A percentile compares a stretch with the other conserved stretches of the same genome.
These are phyloP conservation scores for Myxozyma vanderwaltii DNA, from an alignment of 805 yeast species.

Conservation along the genomic window DNA sequence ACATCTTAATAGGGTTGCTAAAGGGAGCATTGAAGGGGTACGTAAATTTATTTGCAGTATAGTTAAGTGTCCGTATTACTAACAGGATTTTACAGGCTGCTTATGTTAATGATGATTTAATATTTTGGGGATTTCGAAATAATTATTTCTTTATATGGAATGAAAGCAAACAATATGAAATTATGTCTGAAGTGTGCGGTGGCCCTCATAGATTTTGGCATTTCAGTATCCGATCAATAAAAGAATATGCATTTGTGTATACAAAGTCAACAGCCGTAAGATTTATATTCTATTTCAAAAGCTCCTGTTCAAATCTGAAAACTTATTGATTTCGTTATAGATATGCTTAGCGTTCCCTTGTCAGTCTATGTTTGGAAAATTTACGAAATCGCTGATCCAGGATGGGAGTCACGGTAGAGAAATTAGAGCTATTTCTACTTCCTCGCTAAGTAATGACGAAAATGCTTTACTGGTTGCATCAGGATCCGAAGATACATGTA, in stretches of 20 bases:
- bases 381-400: conserved; percentile 41
- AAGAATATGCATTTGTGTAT: conserved; percentile 53
- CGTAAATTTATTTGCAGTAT: not conserved
- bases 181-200: conserved; percentile 75
- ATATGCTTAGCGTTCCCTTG: not conserved
- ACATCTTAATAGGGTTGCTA: conserved; percentile 64
- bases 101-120: conserved; percentile 47
- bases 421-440: conserved; percentile 70
- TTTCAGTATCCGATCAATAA: conserved; percentile 41
- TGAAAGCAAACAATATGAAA: conserved; percentile 72
- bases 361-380: not conserved
- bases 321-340: conserved; percentile 4
- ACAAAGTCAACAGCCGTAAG: conserved; percentile 51
- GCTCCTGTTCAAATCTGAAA: not conserved
- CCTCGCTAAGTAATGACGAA: conserved; percentile 41
- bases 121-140: conserved; percentile 81
- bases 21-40: conserved; percentile 80
- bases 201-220: conserved; percentile 91
- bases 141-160: conserved; percentile 78
- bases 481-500: conserved; percentile 87
- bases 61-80: not conserved
- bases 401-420: conserved; percentile 92
- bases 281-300: not conserved
- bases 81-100: not conserved
- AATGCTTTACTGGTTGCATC: conserved; percentile 55